A percentile compares a stretch with the other conserved stretches of the same genome.
These are phyloP conservation scores for Talaromyces sp. DNA, from an alignment of 2,329 filamentous ascomycete genomes.

Conservation along the genomic window DNA sequence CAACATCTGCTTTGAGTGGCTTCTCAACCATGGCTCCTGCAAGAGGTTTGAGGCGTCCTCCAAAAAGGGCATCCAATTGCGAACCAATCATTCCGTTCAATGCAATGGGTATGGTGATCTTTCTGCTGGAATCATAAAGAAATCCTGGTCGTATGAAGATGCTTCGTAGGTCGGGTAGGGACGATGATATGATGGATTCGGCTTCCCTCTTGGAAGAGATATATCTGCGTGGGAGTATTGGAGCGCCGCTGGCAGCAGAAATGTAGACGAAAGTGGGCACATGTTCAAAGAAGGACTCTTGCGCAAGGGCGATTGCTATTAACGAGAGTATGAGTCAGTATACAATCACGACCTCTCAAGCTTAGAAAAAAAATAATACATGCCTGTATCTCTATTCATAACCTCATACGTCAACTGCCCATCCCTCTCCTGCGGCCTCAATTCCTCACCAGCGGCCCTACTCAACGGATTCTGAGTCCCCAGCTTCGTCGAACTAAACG, in stretches of 20 bases:
- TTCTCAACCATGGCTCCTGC: slow-evolving; percentile 81
- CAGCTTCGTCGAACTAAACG: slow-evolving; percentile 63
- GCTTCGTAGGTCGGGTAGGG: slow-evolving; percentile 69
- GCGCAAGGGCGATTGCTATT: slow-evolving; percentile 73
- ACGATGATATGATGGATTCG: slow-evolving; percentile 66
- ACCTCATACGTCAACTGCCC: slow-evolving; percentile 89
- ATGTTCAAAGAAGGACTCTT: slow-evolving; percentile 62
- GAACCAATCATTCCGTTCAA: slow-evolving; percentile 68
- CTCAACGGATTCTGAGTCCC: slow-evolving; percentile 66
- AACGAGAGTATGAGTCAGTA: not conserved
- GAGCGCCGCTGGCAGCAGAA: slow-evolving; percentile 79
- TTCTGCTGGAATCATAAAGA: slow-evolving; percentile 78
- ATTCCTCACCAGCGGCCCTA: slow-evolving; percentile 52
- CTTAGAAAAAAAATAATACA: slow-evolving; percentile 15
- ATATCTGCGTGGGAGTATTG: slow-evolving; percentile 77
- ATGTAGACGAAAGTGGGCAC: slow-evolving; percentile 76
- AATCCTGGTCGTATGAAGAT: slow-evolving; percentile 83
- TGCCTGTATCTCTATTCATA: slow-evolving; percentile 83
- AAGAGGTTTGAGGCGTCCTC: slow-evolving; percentile 69
- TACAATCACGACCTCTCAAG: too few relatives aligned
- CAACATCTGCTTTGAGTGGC: slow-evolving; percentile 78
- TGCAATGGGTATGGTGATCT: slow-evolving; percentile 79
- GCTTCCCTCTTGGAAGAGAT: slow-evolving; percentile 89
- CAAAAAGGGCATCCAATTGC: slow-evolving; percentile 70
- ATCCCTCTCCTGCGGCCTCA: slow-evolving; percentile 61